phyloP scores from a whole-genome alignment of 352 stramenopile species.

The Pythium pyrilobum region DNA sequence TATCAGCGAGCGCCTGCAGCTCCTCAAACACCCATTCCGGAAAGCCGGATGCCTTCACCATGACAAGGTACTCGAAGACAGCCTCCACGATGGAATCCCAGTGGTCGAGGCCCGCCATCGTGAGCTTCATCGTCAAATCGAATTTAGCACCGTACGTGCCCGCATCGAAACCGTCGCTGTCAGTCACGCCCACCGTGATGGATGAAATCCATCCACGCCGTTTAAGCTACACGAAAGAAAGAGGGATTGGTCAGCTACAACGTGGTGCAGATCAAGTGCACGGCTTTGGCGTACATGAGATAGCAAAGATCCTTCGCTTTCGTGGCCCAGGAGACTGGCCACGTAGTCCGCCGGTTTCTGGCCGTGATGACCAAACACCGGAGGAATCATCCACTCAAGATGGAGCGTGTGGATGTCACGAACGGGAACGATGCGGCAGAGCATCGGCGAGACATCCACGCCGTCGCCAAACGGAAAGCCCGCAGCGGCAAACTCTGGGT shows the following conservation, averaged over 20 bases:
- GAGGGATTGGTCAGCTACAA: neutral
- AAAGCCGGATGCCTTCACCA: constrained; percentile 7
- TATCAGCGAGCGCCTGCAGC: constrained; percentile 22
- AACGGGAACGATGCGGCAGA: constrained; percentile 70
- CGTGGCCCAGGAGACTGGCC: constrained; percentile 71
- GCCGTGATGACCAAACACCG: constrained; percentile 58
- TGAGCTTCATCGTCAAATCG: constrained; percentile 35
- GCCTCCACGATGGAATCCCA: constrained; percentile 26
- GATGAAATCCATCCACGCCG: constrained; percentile 69
- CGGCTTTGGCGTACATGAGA: constrained; percentile 38
- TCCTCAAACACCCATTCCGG: constrained; percentile 33
- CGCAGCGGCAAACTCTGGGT: constrained; percentile 31
- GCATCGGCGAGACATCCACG: constrained; percentile 29
- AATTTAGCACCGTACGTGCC: constrained; percentile 31
- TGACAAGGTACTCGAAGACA: constrained; percentile 25
- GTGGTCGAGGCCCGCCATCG: constrained; percentile 20
- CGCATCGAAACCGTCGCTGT: constrained; percentile 31
- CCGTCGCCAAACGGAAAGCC: constrained; percentile 49
- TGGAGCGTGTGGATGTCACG: constrained; percentile 75
- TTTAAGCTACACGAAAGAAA: constrained; percentile 46
- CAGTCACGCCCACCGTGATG: constrained; percentile 44
- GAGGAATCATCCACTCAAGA: constrained; percentile 74
- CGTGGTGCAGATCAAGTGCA: neutral
- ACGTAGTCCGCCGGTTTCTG: constrained; percentile 81
- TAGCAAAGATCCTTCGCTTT: constrained; percentile 78